Conservation (phyloP, 163 green algal species). For the Trebouxia gelatinosa region DNA sequence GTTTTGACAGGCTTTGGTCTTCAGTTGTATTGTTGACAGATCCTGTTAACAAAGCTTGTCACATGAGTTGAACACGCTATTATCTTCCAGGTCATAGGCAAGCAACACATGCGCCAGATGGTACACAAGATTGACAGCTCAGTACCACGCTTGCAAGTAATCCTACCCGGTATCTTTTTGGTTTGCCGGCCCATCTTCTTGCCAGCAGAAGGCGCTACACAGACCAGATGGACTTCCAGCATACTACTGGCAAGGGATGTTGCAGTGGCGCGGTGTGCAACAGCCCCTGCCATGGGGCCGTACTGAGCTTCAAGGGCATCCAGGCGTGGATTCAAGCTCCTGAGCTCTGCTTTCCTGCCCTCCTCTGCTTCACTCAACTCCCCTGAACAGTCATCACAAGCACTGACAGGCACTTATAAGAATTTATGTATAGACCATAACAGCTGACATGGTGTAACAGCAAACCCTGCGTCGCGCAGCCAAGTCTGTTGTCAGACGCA, state of each 20-base stretch:
- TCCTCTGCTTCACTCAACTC: conserved; percentile 6
- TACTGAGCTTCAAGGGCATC: conserved; percentile 16
- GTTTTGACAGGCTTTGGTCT: no score
- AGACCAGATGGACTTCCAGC: conserved; percentile 19
- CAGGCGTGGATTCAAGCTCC: neutral
- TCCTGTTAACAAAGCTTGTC: no score
- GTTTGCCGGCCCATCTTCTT: conserved; percentile 20
- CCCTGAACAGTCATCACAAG: neutral
- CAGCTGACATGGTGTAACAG: neutral
- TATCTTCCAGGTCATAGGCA: no score
- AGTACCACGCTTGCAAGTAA: no score
- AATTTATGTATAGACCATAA: neutral
- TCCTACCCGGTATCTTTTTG: conserved; percentile 25
- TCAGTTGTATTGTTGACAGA: no score
- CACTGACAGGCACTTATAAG: neutral
- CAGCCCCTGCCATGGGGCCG: conserved; percentile 14
- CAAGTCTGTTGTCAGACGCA: neutral
- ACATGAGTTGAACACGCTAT: no score
- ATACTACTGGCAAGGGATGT: neutral
- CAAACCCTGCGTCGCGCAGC: neutral
- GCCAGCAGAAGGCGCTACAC: conserved; percentile 29
- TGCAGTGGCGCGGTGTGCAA: neutral
- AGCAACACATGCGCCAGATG: no score
- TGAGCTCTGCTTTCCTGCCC: conserved; percentile 6
- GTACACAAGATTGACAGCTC: no score